phyloP scores from a whole-genome alignment of 2,329 filamentous ascomycete species.

The Chaetomium strumarium region DNA sequence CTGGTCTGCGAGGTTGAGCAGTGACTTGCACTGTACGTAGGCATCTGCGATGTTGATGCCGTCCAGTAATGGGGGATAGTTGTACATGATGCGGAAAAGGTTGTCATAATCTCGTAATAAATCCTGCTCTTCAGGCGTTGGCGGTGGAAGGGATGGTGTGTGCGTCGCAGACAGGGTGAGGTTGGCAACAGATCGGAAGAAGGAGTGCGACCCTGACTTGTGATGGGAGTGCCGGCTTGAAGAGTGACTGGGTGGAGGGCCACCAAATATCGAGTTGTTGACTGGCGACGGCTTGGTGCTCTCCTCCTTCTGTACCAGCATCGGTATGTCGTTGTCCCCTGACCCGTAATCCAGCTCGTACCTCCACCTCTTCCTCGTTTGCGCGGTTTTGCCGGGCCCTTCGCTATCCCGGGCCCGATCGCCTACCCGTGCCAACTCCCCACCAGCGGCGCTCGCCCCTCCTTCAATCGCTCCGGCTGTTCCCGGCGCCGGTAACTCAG shows the following conservation, averaged over 20 bases:
- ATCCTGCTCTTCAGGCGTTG: slow-evolving; percentile 61
- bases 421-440: slow-evolving; percentile 50
- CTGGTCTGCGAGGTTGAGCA: slow-evolving; percentile 84
- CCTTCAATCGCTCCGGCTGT: slow-evolving; percentile 26
- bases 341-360: slow-evolving; percentile 80
- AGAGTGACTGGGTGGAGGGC: slow-evolving; percentile 41
- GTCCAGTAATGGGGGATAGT: slow-evolving; percentile 77
- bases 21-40: slow-evolving; percentile 88
- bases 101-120: slow-evolving; percentile 91
- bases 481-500: slow-evolving; percentile 30
- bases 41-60: slow-evolving; percentile 84
- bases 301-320: slow-evolving; percentile 74
- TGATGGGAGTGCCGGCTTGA: slow-evolving; percentile 20
- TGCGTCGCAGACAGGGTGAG: slow-evolving; percentile 52
- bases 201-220: slow-evolving; percentile 43
- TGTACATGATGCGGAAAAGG: slow-evolving; percentile 93
- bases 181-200: slow-evolving; percentile 85
- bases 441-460: slow-evolving; percentile 15
- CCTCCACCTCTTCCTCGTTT: slow-evolving; percentile 63
- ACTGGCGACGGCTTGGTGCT: slow-evolving; percentile 17
- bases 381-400: slow-evolving; percentile 32
- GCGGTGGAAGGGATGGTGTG: slow-evolving; percentile 31
- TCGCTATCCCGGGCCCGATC: slow-evolving; percentile 37
- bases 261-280: slow-evolving; percentile 52
- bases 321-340: slow-evolving; percentile 71